phyloP scores from a whole-genome alignment of 352 stramenopile genomes.

The Globisporangium recalcitrans region DNA sequence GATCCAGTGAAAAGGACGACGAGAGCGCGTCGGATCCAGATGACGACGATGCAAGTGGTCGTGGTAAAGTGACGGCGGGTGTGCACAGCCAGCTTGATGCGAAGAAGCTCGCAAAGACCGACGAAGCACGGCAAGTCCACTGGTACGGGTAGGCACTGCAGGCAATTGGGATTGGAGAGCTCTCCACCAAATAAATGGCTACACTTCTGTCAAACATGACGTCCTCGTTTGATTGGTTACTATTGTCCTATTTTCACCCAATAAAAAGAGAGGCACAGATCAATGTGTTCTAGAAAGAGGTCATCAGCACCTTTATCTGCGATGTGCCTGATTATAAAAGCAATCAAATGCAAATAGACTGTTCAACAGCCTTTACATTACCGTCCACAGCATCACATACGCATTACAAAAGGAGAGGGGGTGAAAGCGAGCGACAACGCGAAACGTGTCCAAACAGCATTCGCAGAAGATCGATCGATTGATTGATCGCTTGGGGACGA shows the following conservation, averaged over 20 bases:
- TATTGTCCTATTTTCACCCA: neutral
- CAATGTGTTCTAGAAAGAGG: neutral
- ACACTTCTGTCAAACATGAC: neutral
- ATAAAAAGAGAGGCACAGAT: neutral
- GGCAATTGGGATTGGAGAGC: neutral
- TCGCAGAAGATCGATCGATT: slow-evolving; percentile 5
- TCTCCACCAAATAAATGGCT: neutral
- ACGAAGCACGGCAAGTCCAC: slow-evolving; percentile 7
- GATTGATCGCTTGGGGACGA: neutral
- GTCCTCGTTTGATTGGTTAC: neutral
- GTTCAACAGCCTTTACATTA: neutral
- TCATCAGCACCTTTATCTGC: too few relatives aligned
- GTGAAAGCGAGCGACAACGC: neutral
- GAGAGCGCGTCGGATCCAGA: neutral
- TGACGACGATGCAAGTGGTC: neutral
- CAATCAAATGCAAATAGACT: too few relatives aligned
- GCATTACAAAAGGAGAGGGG: neutral
- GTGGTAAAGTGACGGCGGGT: neutral
- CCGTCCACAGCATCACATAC: neutral
- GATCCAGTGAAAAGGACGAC: neutral
- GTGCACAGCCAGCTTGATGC: neutral
- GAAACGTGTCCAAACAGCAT: slow-evolving; percentile 1
- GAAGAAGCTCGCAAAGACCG: slow-evolving; percentile 3
- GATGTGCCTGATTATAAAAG: neutral
- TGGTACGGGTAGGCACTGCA: slow-evolving; percentile 9